Conservation (phyloP, 176 grass and related monocot genomes). For the Oryza punctata region DNA sequence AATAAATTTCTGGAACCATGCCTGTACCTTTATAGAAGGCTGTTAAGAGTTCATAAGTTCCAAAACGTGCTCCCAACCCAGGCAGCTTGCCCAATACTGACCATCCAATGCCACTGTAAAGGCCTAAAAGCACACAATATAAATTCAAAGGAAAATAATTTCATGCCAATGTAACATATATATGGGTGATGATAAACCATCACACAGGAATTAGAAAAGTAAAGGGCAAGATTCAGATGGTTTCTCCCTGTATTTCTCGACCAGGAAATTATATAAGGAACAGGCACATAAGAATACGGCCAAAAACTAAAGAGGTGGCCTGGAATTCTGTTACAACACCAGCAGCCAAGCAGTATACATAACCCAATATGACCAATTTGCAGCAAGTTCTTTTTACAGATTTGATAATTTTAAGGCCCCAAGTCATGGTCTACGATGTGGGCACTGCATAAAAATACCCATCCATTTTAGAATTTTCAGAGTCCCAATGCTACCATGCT, state of each 20-base stretch:
- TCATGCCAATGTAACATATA: constrained; percentile 23
- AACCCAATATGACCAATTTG: not conserved
- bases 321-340: not conserved
- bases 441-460: not conserved
- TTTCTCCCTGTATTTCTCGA: constrained; percentile 12
- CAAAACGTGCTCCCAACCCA: constrained; percentile 85
- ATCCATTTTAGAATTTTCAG: not conserved
- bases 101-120: constrained; percentile 88
- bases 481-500: not conserved
- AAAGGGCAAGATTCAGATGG: not conserved
- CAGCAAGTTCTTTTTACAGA: not conserved
- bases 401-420: too few relatives aligned
- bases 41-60: constrained; percentile 86
- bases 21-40: constrained; percentile 86
- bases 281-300: not conserved
- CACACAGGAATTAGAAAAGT: constrained; percentile 23
- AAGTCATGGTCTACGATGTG: too few relatives aligned
- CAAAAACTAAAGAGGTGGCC: not conserved
- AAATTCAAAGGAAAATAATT: constrained; percentile 29
- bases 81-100: constrained; percentile 65
- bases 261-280: constrained; percentile 14
- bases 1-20: not conserved
- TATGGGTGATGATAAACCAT: constrained; percentile 7
- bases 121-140: constrained; percentile 44
- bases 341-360: not conserved